These are phyloP conservation scores for Tetrapisispora iriomotensis DNA, from an alignment of 805 yeast species.

Conservation along the genomic window DNA sequence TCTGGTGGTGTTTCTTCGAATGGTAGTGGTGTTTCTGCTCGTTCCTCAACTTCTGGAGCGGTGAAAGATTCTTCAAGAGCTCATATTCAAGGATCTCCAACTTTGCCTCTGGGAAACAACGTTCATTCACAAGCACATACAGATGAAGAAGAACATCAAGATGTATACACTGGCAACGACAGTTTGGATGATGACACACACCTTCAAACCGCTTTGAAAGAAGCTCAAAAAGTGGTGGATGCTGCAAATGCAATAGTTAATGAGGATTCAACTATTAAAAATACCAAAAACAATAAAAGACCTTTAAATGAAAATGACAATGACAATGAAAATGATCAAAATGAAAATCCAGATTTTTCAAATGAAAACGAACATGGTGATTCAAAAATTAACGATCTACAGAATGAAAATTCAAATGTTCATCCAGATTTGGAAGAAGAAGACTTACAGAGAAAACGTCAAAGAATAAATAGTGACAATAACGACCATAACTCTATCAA, in stretches of 20 bases:
- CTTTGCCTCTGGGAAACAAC: not conserved
- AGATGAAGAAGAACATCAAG: too few species aligned
- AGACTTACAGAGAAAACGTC: constrained; percentile 8
- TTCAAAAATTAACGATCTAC: too few species aligned
- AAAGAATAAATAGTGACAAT: not conserved
- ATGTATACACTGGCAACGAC: too few species aligned
- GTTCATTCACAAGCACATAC: not conserved
- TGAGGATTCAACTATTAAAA: not conserved
- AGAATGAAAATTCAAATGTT: constrained; percentile 1
- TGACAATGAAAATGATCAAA: not conserved
- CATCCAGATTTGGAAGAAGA: constrained; percentile 8
- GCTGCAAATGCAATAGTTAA: constrained; percentile 1
- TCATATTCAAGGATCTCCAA: not conserved
- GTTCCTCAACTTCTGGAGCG: not conserved
- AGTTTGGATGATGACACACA: constrained; percentile 1
- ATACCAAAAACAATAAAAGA: constrained; percentile 2
- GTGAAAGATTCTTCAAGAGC: not conserved
- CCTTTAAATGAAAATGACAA: constrained; percentile 6
- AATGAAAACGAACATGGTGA: not conserved
- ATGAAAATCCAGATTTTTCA: not conserved
- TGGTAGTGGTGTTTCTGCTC: not conserved
- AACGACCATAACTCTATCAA: constrained; percentile 7
- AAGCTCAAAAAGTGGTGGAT: constrained; percentile 1
- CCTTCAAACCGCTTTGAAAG: constrained; percentile 1
- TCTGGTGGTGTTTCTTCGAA: constrained; percentile 6